Evolutionary conservation across 139 green algal species (phyloP), one percentile per base, ranked within the genome.

Genomic region (Limnomonas spitsbergensis): DNA sequence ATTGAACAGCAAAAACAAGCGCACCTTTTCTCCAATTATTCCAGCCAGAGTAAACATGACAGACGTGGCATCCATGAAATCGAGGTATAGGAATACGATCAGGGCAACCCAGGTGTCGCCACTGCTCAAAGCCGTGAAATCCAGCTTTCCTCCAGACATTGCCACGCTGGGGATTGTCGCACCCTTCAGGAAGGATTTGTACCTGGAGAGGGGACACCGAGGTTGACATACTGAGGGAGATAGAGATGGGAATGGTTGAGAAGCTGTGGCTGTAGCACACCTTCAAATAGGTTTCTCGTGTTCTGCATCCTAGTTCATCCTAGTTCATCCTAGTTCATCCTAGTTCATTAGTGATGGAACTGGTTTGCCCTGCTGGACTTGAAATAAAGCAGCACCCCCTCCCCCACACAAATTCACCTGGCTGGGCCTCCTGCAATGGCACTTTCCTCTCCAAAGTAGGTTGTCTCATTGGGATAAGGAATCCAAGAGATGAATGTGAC

Each of bases 401-500:
- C n/a, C n/a, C n/a, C n/a, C n/a, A n/a, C n/a, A n/a, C n/a, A 61
- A 29, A 88, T 53, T 37, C 86, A 85, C 7, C 89, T 81, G 9
- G 14, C 47, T 29, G 47, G 14, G 20, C 47, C 47, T 61, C 47
- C 47, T 61, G 47, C 14, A 20, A 61, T 14, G 47, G 47, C 20
- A 61, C 47, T 61, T 20, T 61, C 14, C 14, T 61, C 47, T 61
- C 47, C 47, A 52, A 95, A 85, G 86, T 93, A 94, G 35, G 88
- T 61, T 61, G 47, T 61, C 20, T 61, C 20, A 61, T 61, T 61
- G 14, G 47, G 47, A 20, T 61, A 36, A 1, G 91, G 91, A 76
- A 97, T 94, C 93, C 93, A 97, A 27, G 78, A 85, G 34, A 97
- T 91, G 78, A 95, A 85, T 37, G 93, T 97, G 1, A 91, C 86